Conservation (phyloP, 495 filamentous ascomycete genomes). For the Xylaria flabelliformis region DNA sequence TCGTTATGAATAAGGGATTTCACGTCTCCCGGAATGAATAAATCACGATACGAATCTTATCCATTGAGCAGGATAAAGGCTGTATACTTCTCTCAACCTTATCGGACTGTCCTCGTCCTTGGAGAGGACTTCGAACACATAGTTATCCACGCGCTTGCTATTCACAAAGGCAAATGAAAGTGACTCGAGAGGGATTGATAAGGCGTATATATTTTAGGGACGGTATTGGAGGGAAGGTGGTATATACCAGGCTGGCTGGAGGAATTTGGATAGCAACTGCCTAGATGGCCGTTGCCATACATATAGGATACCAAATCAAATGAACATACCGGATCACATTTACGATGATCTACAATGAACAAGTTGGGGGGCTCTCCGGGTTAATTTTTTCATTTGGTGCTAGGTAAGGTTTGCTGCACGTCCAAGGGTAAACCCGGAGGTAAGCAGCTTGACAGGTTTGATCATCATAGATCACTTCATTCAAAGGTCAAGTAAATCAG, state of each 20-base stretch:
- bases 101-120: neutral
- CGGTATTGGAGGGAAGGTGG: neutral
- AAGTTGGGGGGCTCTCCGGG: neutral
- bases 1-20: neutral
- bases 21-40: too few species aligned
- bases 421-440: neutral
- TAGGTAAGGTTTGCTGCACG: neutral
- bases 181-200: neutral
- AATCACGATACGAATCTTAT: too few species aligned
- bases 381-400: neutral
- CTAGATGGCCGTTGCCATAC: neutral
- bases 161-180: neutral
- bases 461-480: neutral
- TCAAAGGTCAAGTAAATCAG: slow-evolving; percentile 2
- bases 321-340: neutral
- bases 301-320: neutral
- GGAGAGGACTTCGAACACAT: neutral
- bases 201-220: neutral
- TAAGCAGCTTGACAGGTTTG: neutral
- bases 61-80: neutral
- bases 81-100: neutral
- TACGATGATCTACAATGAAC: neutral
- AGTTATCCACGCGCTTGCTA: neutral
- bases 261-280: neutral
- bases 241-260: neutral